Evolutionary conservation across 768 basidiomycete genomes (phyloP).

Genomic region (Lactarius sp.): DNA sequence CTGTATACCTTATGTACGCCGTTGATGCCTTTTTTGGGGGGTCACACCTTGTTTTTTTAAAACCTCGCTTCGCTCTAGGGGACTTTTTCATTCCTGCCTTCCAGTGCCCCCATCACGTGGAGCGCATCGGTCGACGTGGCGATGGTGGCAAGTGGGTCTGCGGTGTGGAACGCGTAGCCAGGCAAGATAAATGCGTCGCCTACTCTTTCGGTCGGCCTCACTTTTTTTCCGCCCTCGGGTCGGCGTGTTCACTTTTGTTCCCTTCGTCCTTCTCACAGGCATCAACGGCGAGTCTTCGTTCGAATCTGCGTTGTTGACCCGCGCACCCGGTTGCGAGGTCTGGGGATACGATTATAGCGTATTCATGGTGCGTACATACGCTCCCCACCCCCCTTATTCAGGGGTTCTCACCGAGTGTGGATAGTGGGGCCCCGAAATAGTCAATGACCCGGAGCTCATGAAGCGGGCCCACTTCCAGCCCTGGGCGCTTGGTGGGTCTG

Average conservation of each 20-base stretch:
- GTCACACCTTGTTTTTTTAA: neutral
- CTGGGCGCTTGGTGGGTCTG: conserved; percentile 34
- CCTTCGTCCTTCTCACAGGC: conserved; percentile 29
- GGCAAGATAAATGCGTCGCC: conserved; percentile 26
- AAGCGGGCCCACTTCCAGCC: conserved; percentile 41
- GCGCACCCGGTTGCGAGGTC: conserved; percentile 36
- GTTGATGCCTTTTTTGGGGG: conserved; percentile 32
- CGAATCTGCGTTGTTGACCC: conserved; percentile 43
- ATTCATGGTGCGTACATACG: conserved; percentile 28
- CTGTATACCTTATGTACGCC: neutral
- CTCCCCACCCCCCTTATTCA: neutral
- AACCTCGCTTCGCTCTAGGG: conserved; percentile 28
- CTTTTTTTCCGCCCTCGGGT: conserved; percentile 27
- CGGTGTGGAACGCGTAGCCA: conserved; percentile 41
- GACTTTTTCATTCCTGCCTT: conserved; percentile 50
- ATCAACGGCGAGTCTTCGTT: conserved; percentile 47
- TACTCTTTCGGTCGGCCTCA: conserved; percentile 43
- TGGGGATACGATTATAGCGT: conserved; percentile 42
- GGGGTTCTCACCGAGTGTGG: neutral
- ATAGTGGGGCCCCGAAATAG: conserved; percentile 41
- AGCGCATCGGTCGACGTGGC: conserved; percentile 45
- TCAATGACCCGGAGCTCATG: conserved; percentile 30
- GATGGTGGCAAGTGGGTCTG: conserved; percentile 55
- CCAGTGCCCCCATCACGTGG: conserved; percentile 45
- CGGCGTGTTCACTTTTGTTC: neutral